A percentile compares a stretch with the other conserved stretches of the same genome.
phyloP scores from a whole-genome alignment of 2,329 filamentous ascomycete species.

The Fusarium sp. region DNA sequence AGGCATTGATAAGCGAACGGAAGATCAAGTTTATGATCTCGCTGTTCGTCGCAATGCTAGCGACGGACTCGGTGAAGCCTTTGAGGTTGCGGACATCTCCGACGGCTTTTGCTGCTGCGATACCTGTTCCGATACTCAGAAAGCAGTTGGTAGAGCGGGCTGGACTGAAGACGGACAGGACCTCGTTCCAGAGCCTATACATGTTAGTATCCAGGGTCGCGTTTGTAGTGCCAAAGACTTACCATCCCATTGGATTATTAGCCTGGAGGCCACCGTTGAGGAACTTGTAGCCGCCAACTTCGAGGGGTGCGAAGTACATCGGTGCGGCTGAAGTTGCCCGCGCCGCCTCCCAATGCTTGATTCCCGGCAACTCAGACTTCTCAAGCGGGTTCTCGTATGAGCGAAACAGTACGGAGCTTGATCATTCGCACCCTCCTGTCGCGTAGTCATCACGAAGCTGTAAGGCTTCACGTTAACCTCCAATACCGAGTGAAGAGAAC shows the following conservation, averaged over 20 bases:
- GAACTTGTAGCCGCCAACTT: not conserved
- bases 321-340: not conserved
- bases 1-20: not conserved
- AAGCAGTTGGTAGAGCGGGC: not conserved
- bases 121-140: not conserved
- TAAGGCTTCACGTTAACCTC: not conserved
- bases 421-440: not conserved
- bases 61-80: not conserved
- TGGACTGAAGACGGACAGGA: not conserved
- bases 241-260: not conserved
- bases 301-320: not conserved
- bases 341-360: not conserved
- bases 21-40: not conserved
- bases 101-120: not conserved
- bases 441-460: not conserved
- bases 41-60: not conserved
- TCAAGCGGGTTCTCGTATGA: not conserved
- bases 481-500: accelerated
- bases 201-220: not conserved
- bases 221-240: accelerated
- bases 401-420: not conserved
- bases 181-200: not conserved
- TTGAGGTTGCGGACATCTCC: not conserved
- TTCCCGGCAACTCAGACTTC: not conserved
- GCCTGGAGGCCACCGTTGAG: not conserved